Evolutionary conservation across 352 stramenopile genomes (phyloP), one percentile per base, ranked within the genome.

Genomic region (Pythium phragmitis): DNA sequence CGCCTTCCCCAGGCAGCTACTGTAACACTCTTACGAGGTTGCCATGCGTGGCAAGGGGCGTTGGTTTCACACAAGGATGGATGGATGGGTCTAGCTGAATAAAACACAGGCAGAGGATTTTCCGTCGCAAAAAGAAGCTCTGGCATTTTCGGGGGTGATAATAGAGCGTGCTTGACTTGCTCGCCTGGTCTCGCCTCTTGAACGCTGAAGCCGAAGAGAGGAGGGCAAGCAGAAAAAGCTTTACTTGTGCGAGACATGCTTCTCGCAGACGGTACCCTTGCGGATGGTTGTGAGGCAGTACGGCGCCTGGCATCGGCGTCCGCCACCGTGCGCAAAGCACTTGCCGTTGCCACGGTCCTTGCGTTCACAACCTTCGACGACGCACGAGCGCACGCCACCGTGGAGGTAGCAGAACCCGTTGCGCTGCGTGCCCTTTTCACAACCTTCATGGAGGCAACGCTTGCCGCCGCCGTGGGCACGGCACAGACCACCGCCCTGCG

Each of bases 261-360:
- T 70, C 26, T 89, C 80, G 55, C 83, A 92, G 64, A 75, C 87
- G 14, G 72, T 73, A 19, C 83, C 81, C 37, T 82, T 73, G 34
- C 83, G 81, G 51, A 89, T 88, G 37, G 74, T 91, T 41, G 73
- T 79, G n/a, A 81, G 70, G 72, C 84, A 92, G 64, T 79, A 74
- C 34, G 75, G 69, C 3, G 77, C 70, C 55, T 91, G 78, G 68
- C 84, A 92, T 47, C 82, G 82, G 63, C 82, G 82, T 56, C 85
- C 82, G 45, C 83, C 85, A 17, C 85, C 82, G 63, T 92, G 85
- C 2, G 79, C 83, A 36, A 91, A 90, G 75, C 85, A 93, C 67
- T 89, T 89, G 70, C 85, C 85, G 49, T 91, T 92, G 58, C 85
- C 85, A n/a, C 85, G 80, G 70, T 93, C 85, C 60, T 92, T 92